Evolutionary conservation across 306 rosid species (phyloP).

Genomic region (Trifolium repens): DNA sequence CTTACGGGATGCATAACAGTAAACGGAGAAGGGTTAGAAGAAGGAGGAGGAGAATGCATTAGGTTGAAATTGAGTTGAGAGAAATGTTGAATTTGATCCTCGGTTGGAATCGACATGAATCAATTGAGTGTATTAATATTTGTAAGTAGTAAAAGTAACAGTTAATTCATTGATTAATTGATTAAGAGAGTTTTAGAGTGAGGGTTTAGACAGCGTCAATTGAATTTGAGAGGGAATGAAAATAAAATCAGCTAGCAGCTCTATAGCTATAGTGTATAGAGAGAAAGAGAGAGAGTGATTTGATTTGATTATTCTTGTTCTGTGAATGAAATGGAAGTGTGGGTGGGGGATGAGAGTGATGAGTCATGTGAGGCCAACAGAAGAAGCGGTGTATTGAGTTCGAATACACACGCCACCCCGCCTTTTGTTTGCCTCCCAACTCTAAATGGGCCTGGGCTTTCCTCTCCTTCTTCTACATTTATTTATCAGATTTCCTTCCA

Average conservation of each 20-base stretch:
- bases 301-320: not conserved
- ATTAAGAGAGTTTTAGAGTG: not conserved
- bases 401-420: constrained; percentile 46
- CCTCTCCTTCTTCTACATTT: not conserved
- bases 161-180: not conserved
- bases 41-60: constrained; percentile 17
- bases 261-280: too few species aligned
- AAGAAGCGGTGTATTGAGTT: constrained; percentile 40
- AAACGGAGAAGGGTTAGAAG: not conserved
- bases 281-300: not conserved
- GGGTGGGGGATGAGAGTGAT: not conserved
- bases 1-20: constrained; percentile 27
- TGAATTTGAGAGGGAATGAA: constrained; percentile 2
- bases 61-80: constrained; percentile 39
- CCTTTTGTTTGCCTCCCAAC: constrained; percentile 31
- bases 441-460: not conserved
- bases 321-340: too few species aligned
- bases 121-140: not conserved
- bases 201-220: constrained; percentile 8
- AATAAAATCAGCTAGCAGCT: not conserved
- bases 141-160: not conserved
- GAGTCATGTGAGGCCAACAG: constrained; percentile 23
- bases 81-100: constrained; percentile 31
- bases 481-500: too few species aligned
- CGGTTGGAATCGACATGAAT: constrained; percentile 40